Conservation (phyloP, 2,329 filamentous ascomycete genomes). For the Alternaria burnsii region DNA sequence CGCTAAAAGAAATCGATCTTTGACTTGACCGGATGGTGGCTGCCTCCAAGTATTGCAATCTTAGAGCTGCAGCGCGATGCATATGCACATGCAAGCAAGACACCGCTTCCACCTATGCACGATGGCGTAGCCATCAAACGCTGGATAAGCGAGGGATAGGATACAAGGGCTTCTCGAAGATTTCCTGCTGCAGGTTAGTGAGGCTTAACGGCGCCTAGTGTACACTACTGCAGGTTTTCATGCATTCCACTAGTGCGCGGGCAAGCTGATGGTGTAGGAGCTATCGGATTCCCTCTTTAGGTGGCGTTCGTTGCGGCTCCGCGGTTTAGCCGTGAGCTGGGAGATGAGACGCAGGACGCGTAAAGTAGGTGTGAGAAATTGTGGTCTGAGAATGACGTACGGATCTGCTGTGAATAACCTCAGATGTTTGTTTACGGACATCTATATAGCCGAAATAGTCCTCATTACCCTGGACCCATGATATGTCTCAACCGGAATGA, state of each 20-base stretch:
- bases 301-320: constrained; percentile 12
- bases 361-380: constrained; percentile 6
- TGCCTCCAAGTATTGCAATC: constrained; percentile 1
- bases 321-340: constrained; percentile 11
- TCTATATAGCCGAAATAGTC: constrained; percentile 2
- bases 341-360: constrained; percentile 5
- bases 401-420: background rate
- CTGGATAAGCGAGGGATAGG: constrained; percentile 9
- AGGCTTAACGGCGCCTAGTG: constrained; percentile 19
- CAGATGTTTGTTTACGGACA: background rate
- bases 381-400: constrained; percentile 7
- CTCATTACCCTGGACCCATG: background rate
- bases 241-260: constrained; percentile 15
- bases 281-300: constrained; percentile 10
- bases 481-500: constrained; percentile 1
- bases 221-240: constrained; percentile 17
- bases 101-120: constrained; percentile 9
- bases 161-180: constrained; percentile 10
- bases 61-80: constrained; percentile 6
- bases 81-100: constrained; percentile 18
- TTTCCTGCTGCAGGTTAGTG: constrained; percentile 14
- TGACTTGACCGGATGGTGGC: constrained; percentile 15
- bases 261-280: constrained; percentile 7
- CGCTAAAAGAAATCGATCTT: background rate
- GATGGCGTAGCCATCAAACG: constrained; percentile 10